Conservation (phyloP, 257 asterid species). For the Thymus quinquecostatus region DNA sequence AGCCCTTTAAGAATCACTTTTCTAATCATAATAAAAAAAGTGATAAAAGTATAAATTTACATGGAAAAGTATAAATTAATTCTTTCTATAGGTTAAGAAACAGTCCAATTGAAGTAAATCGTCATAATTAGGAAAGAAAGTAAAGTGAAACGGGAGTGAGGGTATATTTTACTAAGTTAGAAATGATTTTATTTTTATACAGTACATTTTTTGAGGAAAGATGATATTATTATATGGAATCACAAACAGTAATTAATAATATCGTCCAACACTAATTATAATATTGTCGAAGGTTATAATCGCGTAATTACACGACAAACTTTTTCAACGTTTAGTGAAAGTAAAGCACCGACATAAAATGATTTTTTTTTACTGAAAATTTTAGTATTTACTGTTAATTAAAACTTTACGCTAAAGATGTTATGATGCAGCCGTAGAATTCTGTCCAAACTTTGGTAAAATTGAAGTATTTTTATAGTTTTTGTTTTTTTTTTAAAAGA, state of each 20-base stretch:
- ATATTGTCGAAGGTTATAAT: neutral
- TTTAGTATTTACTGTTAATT: neutral
- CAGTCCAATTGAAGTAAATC: too few relatives aligned
- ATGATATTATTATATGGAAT: too few relatives aligned
- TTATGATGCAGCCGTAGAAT: neutral
- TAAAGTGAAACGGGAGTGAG: too few relatives aligned
- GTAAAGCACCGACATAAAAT: conserved; percentile 9
- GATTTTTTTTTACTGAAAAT: neutral
- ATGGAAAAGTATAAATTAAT: too few relatives aligned
- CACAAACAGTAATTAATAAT: neutral
- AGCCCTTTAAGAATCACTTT: neutral
- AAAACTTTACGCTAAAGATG: conserved; percentile 1
- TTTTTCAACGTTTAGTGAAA: conserved; percentile 19
- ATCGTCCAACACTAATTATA: neutral
- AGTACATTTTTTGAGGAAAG: too few relatives aligned
- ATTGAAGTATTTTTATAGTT: neutral
- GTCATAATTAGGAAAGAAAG: too few relatives aligned
- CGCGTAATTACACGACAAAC: neutral
- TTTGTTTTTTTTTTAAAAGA: neutral
- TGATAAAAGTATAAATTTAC: too few relatives aligned
- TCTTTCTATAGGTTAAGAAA: too few relatives aligned
- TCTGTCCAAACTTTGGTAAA: neutral
- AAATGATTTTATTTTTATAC: too few relatives aligned
- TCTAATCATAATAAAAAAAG: too few relatives aligned
- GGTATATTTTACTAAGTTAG: too few relatives aligned